phyloP scores from a whole-genome alignment of 2,329 filamentous ascomycete genomes.

The Chaetomiaceae sp. region DNA sequence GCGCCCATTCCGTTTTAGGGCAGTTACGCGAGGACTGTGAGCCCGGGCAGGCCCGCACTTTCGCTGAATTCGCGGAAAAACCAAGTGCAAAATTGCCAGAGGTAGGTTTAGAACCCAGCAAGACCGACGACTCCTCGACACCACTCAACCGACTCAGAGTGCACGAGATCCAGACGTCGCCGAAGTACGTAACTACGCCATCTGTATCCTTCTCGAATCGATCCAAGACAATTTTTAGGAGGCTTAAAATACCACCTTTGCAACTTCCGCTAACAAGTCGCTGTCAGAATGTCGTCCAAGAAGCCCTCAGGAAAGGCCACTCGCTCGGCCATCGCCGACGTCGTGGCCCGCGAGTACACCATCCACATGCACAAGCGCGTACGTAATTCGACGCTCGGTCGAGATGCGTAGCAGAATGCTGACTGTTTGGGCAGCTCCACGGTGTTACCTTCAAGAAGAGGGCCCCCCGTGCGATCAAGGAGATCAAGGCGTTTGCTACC shows the following conservation, averaged over 20 bases:
- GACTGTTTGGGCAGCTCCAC: slow-evolving; percentile 66
- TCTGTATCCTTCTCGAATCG: slow-evolving; percentile 13
- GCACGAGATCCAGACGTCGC: slow-evolving; percentile 34
- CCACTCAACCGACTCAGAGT: slow-evolving; percentile 26
- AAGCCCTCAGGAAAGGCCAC: slow-evolving; percentile 60
- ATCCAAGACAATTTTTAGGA: neutral
- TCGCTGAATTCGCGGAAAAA: slow-evolving; percentile 28
- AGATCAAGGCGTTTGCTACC: slow-evolving; percentile 92
- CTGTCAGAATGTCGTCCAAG: slow-evolving; percentile 59
- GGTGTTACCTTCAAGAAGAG: slow-evolving; percentile 99
- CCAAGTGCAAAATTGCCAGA: slow-evolving; percentile 27
- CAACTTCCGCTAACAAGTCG: slow-evolving; percentile 30
- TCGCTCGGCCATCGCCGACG: slow-evolving; percentile 96
- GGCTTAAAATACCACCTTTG: neutral
- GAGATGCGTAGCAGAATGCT: slow-evolving; percentile 29
- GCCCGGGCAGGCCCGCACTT: slow-evolving; percentile 28
- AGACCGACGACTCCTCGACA: slow-evolving; percentile 26
- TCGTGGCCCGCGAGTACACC: slow-evolving; percentile 99
- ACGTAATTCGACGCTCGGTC: slow-evolving; percentile 46
- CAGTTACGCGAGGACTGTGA: slow-evolving; percentile 25
- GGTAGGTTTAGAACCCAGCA: slow-evolving; percentile 27
- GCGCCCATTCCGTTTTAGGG: slow-evolving; percentile 25
- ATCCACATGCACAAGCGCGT: slow-evolving; percentile 99
- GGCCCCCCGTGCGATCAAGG: slow-evolving; percentile 97
- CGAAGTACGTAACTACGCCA: slow-evolving; percentile 26